Conservation (phyloP, 2,329 filamentous ascomycete species). For the Dothistroma septosporum region DNA sequence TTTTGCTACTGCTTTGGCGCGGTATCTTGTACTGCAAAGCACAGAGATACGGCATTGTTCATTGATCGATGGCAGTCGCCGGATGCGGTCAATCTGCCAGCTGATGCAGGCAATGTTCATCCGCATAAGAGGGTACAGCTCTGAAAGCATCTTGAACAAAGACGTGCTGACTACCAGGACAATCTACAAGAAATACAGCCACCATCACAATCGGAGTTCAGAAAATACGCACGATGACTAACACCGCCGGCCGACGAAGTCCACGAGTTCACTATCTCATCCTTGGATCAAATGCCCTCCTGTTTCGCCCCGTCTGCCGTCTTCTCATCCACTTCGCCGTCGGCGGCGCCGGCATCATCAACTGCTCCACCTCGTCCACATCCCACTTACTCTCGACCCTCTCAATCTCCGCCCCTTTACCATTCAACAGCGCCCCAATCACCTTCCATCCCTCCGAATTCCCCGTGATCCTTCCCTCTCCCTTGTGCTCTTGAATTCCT, state of each 20-base stretch:
- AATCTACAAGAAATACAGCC: too few relatives aligned
- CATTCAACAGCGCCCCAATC: not conserved
- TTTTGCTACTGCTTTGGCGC: not conserved
- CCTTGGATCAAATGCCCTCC: too few relatives aligned
- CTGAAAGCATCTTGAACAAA: not conserved
- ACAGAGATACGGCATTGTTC: not conserved
- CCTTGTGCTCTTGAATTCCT: not conserved
- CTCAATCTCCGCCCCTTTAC: not conserved
- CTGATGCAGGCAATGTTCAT: not conserved
- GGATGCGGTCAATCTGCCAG: not conserved
- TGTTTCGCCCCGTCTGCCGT: too few relatives aligned
- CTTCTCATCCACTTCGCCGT: too few relatives aligned
- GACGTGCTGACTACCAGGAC: not conserved
- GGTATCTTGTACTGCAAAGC: not conserved
- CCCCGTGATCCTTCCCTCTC: not conserved
- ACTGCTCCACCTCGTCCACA: too few relatives aligned
- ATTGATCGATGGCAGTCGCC: not conserved
- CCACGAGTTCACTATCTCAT: too few relatives aligned
- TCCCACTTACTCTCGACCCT: not conserved
- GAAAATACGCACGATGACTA: too few relatives aligned
- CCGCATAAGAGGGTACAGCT: too few relatives aligned
- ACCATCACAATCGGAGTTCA: too few relatives aligned
- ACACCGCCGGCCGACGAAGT: too few relatives aligned
- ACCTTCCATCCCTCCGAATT: not conserved
- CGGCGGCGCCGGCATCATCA: too few relatives aligned